Base-by-base conservation (phyloP, 2,329 filamentous ascomycete species). In the Colletotrichum tabaci region DNA sequence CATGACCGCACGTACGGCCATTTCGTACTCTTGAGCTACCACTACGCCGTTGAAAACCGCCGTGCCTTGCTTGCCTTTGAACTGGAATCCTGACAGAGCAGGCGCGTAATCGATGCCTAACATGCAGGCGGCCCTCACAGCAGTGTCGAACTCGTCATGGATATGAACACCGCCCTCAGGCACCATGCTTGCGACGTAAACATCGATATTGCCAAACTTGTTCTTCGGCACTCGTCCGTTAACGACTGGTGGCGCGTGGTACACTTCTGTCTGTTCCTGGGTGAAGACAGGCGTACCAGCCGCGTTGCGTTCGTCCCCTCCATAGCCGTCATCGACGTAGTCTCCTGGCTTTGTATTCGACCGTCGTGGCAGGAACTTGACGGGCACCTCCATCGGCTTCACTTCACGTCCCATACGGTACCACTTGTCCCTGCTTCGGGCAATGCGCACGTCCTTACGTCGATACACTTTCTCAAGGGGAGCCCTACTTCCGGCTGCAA, bases 171-270 rank as follows among this genome's bases (percentile, higher is more conserved):
- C 95, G 0, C 96, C 96, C 50, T 84, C 82, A 0, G 96, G 96
- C 0, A 98, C 87, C 96, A 99, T 98, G 73, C 91, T 94, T 0
- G 94, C 92, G 13, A 98, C 95, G 79, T 96, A 98, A 49, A 97
- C 89, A 77, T 98, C 96, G 71, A 98, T 92, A 78, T 99, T 99
- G 13, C 95, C 95, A 80, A 94, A 99, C 21, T 92, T 91, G 79
- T 99, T 99, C 82, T 94, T 96, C 0, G 96, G 96, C 1, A 98
- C 88, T 15, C 87, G 85, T 0, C 95, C 95, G 62, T 91, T 83
- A 4, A 93, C 85, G 1, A 98, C 91, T 0, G 94, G 92, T 1
- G 94, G 93, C 0, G 96, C 89, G 15, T 89, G 82, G 80, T 97
- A 98, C 0, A 91, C 72, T 16, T 92, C 88, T 0, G 96, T 94